A percentile compares a stretch with the other conserved stretches of the same genome.
These are phyloP conservation scores for Aspergillus sp. DNA, from an alignment of 2,329 filamentous ascomycete genomes.

Conservation along the genomic window DNA sequence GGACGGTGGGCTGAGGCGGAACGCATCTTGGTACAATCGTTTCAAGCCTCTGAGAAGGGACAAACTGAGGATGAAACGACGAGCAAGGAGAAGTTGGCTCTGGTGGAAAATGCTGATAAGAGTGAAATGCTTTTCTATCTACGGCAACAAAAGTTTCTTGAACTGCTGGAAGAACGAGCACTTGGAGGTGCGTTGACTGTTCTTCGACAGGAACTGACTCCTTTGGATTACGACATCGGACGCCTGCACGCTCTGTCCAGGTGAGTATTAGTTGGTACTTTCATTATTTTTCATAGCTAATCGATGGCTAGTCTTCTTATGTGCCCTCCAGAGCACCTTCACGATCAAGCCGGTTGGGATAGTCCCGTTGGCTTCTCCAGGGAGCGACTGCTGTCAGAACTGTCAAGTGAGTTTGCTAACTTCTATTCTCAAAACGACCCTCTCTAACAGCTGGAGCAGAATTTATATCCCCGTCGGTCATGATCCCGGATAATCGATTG, in stretches of 20 bases:
- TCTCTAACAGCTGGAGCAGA: conserved; percentile 46
- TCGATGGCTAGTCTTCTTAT: conserved; percentile 69
- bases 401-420: conserved; percentile 67
- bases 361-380: conserved; percentile 75
- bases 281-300: background rate
- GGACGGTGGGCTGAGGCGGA: conserved; percentile 89
- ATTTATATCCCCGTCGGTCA: conserved; percentile 92
- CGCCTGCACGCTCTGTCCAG: conserved; percentile 80
- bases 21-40: conserved; percentile 64
- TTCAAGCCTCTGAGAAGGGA: conserved; percentile 32
- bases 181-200: conserved; percentile 73
- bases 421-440: background rate
- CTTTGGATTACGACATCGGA: conserved; percentile 73
- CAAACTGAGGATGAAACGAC: conserved; percentile 31
- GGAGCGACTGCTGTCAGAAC: conserved; percentile 70
- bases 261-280: conserved; percentile 39
- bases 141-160: conserved; percentile 91
- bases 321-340: conserved; percentile 79
- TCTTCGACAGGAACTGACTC: conserved; percentile 84
- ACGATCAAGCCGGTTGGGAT: conserved; percentile 78
- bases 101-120: conserved; percentile 72
- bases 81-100: conserved; percentile 61
- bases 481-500: conserved; percentile 91
- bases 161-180: conserved; percentile 77
- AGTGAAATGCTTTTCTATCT: conserved; percentile 84